Conservation (phyloP, 2,329 filamentous ascomycete genomes). For the Scleromitrula shiraiana region DNA sequence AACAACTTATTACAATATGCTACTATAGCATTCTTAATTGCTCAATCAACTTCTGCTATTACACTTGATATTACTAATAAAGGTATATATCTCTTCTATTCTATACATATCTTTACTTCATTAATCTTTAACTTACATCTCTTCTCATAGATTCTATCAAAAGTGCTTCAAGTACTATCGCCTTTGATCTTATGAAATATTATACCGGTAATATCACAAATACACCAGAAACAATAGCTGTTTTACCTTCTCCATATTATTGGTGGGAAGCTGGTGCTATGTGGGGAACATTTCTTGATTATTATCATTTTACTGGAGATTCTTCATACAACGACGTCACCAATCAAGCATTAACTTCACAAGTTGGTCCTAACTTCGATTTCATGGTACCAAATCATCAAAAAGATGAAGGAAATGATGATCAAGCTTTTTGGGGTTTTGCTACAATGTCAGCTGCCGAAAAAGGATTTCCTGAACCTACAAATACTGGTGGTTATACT, state of each 20-base stretch:
- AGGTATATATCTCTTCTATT: not conserved
- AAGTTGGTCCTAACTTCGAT: constrained; percentile 51
- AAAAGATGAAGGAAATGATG: constrained; percentile 63
- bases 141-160: constrained; percentile 48
- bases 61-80: constrained; percentile 2
- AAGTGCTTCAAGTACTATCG: constrained; percentile 51
- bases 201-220: constrained; percentile 56
- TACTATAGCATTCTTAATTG: not conserved
- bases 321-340: constrained; percentile 51
- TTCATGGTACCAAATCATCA: constrained; percentile 50
- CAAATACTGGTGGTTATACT: constrained; percentile 42
- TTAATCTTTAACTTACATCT: not conserved
- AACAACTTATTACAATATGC: not conserved
- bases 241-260: constrained; percentile 59
- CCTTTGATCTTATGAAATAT: constrained; percentile 53
- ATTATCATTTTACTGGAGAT: constrained; percentile 60
- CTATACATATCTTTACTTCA: not conserved
- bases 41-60: not conserved
- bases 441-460: constrained; percentile 61
- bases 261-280: constrained; percentile 50
- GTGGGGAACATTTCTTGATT: constrained; percentile 62
- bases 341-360: constrained; percentile 50
- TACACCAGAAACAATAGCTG: constrained; percentile 46
- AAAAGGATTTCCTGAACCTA: constrained; percentile 55
- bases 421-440: constrained; percentile 68